A percentile compares a stretch with the other conserved stretches of the same genome.
Conservation (phyloP, 495 filamentous ascomycete genomes). For the Astrothelium macrocarpum region DNA sequence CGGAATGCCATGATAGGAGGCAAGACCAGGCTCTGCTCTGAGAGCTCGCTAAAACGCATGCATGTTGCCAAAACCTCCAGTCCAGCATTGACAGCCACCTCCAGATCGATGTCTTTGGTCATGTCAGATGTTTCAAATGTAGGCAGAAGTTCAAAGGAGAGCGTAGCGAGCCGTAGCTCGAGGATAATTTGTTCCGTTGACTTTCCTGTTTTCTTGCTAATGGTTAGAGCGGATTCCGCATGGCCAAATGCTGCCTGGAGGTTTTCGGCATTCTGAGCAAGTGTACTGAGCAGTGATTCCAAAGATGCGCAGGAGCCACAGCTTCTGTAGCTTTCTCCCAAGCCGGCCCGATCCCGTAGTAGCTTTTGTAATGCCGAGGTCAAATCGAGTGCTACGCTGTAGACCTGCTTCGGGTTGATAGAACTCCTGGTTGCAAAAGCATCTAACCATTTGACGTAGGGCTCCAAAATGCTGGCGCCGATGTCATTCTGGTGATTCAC, state of each 20-base stretch:
- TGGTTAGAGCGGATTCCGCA: neutral
- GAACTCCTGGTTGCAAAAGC: conserved; percentile 46
- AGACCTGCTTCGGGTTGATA: conserved; percentile 15
- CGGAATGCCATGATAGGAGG: conserved; percentile 19
- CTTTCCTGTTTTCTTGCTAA: neutral
- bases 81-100: neutral
- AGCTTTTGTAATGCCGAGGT: conserved; percentile 10
- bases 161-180: neutral
- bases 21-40: conserved; percentile 10
- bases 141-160: neutral
- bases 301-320: neutral
- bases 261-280: neutral
- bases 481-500: conserved; percentile 58
- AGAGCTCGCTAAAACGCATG: neutral
- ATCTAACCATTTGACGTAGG: conserved; percentile 55
- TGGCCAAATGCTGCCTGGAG: neutral
- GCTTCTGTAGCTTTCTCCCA: neutral
- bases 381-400: conserved; percentile 18
- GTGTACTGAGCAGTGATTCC: neutral
- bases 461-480: conserved; percentile 59
- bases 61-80: neutral
- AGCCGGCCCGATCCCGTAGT: neutral
- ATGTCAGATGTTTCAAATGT: neutral
- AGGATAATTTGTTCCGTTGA: neutral
- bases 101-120: neutral